These are phyloP conservation scores for Fusarium xyrophilum DNA, from an alignment of 2,329 filamentous ascomycete genomes.

Conservation along the genomic window DNA sequence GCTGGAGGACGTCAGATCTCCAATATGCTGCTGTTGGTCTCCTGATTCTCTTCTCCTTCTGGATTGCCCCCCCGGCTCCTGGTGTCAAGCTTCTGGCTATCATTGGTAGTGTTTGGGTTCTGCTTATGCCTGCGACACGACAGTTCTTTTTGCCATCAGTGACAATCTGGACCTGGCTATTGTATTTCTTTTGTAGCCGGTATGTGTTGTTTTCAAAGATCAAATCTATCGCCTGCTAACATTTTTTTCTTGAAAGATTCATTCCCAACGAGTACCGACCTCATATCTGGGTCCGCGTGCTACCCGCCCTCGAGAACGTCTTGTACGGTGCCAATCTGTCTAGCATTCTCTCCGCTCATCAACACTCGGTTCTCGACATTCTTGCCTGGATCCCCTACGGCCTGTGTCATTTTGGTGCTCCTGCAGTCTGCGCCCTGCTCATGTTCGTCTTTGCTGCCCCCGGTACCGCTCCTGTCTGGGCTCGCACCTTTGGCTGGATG, in stretches of 20 bases:
- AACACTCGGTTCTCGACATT: constrained; percentile 81
- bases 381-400: constrained; percentile 95
- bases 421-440: constrained; percentile 76
- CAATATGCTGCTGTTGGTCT: constrained; percentile 81
- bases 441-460: constrained; percentile 92
- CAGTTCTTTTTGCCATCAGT: constrained; percentile 92
- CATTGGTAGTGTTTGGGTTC: constrained; percentile 69
- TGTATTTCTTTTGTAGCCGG: constrained; percentile 94
- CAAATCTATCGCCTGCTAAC: not conserved
- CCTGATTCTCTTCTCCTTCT: constrained; percentile 81
- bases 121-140: constrained; percentile 82
- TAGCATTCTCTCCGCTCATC: constrained; percentile 92
- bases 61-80: constrained; percentile 81
- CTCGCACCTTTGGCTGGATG: constrained; percentile 89
- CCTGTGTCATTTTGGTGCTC: constrained; percentile 86
- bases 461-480: constrained; percentile 83
- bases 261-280: constrained; percentile 88
- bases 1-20: constrained; percentile 82
- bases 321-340: constrained; percentile 94
- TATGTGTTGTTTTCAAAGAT: constrained; percentile 56
- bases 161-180: constrained; percentile 82
- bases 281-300: constrained; percentile 92
- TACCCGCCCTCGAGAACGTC: constrained; percentile 94
- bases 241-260: constrained; percentile 67
- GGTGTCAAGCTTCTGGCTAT: constrained; percentile 77